phyloP scores from a whole-genome alignment of 2,329 filamentous ascomycete genomes.

The Calonectria hongkongensis region DNA sequence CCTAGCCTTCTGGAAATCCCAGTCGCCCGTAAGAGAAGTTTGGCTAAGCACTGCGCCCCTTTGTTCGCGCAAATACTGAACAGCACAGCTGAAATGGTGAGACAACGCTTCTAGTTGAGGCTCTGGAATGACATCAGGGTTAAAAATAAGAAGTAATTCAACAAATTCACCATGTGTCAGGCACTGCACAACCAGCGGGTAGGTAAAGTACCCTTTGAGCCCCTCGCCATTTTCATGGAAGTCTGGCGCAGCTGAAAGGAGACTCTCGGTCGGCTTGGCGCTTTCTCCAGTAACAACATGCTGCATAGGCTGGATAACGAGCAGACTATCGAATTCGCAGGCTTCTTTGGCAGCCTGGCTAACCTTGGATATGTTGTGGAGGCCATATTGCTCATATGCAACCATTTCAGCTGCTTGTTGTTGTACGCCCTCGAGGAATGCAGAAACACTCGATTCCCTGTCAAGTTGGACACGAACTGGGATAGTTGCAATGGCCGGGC shows the following conservation, averaged over 20 bases:
- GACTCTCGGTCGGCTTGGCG: not conserved
- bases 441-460: conserved; percentile 46
- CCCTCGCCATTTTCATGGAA: conserved; percentile 10
- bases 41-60: no score
- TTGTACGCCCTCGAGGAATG: conserved; percentile 39
- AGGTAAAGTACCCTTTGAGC: conserved; percentile 14
- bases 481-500: conserved; percentile 63
- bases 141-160: conserved; percentile 12
- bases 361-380: conserved; percentile 49
- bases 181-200: conserved; percentile 20
- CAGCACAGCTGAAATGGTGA: conserved; percentile 12
- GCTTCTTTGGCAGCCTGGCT: conserved; percentile 38
- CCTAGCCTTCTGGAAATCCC: no score
- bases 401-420: conserved; percentile 44
- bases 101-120: conserved; percentile 16
- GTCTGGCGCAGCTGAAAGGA: conserved; percentile 5
- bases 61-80: not conserved
- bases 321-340: conserved; percentile 54
- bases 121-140: conserved; percentile 17
- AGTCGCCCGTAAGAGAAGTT: no score
- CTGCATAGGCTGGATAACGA: conserved; percentile 53
- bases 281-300: not conserved
- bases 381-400: conserved; percentile 45
- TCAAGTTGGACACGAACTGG: conserved; percentile 62
- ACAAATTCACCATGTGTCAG: conserved; percentile 12